Conservation (phyloP, 768 basidiomycete genomes). For the Galerina marginata region DNA sequence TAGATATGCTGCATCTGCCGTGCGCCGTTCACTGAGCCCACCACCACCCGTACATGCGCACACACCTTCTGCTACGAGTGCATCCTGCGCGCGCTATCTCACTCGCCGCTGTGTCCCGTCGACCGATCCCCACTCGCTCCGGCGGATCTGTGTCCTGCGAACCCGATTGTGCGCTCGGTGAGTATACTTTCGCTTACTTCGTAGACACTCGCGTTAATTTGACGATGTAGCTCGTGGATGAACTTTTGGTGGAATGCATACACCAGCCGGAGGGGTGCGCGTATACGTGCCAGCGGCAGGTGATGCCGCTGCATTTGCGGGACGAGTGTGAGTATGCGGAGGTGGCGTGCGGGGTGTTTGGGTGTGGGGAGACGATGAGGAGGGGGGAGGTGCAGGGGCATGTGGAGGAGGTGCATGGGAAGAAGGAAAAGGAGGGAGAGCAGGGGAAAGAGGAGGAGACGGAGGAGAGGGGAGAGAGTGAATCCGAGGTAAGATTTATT, state of each 20-base stretch:
- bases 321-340: constrained; percentile 64
- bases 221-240: constrained; percentile 73
- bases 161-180: constrained; percentile 78
- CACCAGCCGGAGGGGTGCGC: constrained; percentile 63
- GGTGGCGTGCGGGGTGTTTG: constrained; percentile 52
- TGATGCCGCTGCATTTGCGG: constrained; percentile 63
- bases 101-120: constrained; percentile 80
- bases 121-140: constrained; percentile 71
- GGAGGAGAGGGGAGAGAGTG: constrained; percentile 8
- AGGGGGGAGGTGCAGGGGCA: constrained; percentile 48
- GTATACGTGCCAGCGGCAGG: constrained; percentile 69
- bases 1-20: constrained; percentile 83
- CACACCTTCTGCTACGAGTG: constrained; percentile 92
- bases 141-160: constrained; percentile 69
- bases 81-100: constrained; percentile 69
- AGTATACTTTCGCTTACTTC: constrained; percentile 29
- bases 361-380: constrained; percentile 49
- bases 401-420: constrained; percentile 24
- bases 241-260: constrained; percentile 76
- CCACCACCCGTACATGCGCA: constrained; percentile 73
- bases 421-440: constrained; percentile 2
- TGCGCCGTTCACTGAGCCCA: constrained; percentile 77
- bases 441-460: constrained; percentile 9
- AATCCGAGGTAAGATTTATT: not conserved
- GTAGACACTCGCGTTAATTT: constrained; percentile 1